A percentile compares a stretch with the other conserved stretches of the same genome.
Conservation (phyloP, 352 stramenopile genomes). For the Globisporangium middletonii region DNA sequence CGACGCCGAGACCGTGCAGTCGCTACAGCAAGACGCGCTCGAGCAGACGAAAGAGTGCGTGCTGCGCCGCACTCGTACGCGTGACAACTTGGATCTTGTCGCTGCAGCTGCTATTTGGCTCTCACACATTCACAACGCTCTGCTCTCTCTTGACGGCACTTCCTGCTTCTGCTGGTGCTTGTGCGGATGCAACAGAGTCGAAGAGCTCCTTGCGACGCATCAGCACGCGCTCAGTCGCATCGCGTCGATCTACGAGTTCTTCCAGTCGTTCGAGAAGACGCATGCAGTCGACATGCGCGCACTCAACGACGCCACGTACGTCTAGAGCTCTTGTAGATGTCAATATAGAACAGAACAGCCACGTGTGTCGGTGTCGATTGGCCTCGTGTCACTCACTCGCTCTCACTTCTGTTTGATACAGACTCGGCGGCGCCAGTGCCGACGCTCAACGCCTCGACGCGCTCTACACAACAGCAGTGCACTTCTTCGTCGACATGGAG, state of each 20-base stretch:
- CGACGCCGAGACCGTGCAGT: slow-evolving; percentile 74
- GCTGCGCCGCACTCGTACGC: neutral
- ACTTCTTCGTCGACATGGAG: slow-evolving; percentile 86
- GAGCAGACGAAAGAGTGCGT: slow-evolving; percentile 67
- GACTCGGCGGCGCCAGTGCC: neutral
- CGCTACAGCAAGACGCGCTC: slow-evolving; percentile 66
- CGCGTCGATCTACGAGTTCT: slow-evolving; percentile 53
- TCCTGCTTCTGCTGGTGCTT: neutral
- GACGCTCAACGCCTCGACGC: slow-evolving; percentile 12
- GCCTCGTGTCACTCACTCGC: no score
- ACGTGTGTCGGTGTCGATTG: no score
- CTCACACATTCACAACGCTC: no score
- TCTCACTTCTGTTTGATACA: no score
- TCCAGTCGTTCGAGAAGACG: slow-evolving; percentile 46
- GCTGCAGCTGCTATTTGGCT: no score
- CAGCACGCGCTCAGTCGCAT: slow-evolving; percentile 60
- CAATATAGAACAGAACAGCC: no score
- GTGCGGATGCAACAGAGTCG: slow-evolving; percentile 29
- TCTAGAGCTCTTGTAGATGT: neutral
- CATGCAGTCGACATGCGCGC: slow-evolving; percentile 27
- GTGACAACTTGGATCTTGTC: no score
- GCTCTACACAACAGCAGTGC: slow-evolving; percentile 22
- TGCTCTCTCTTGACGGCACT: neutral
- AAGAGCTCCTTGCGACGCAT: slow-evolving; percentile 58
- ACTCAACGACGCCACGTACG: slow-evolving; percentile 10